phyloP scores from a whole-genome alignment of 192 early-diverging fungal species.

The Umbelopsis ramanniana region DNA sequence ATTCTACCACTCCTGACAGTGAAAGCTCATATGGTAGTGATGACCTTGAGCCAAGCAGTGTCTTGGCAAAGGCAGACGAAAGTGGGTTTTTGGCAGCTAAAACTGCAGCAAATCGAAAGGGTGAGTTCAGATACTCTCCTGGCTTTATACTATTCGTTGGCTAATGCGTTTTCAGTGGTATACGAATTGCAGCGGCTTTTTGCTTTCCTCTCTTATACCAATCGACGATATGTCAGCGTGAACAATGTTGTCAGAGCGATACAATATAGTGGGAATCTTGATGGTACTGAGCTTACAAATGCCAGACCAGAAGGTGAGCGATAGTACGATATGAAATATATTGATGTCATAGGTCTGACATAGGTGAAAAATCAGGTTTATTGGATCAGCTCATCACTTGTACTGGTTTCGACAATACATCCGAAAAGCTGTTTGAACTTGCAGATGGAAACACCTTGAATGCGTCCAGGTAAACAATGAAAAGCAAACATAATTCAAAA shows the following conservation, averaged over 20 bases:
- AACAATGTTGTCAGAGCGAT: conserved; percentile 36
- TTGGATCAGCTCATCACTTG: conserved; percentile 6
- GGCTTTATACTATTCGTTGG: background rate
- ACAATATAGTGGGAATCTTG: conserved; percentile 2
- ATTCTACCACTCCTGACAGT: background rate
- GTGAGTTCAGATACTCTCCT: background rate
- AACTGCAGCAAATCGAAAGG: background rate
- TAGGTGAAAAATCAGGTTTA: background rate
- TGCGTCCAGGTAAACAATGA: background rate
- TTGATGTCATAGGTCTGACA: background rate
- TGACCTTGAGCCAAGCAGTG: background rate
- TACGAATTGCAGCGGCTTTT: conserved; percentile 51
- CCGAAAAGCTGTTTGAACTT: background rate
- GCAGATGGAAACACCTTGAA: background rate
- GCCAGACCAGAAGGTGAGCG: conserved; percentile 2
- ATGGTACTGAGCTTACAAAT: conserved; percentile 14
- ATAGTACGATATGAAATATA: background rate
- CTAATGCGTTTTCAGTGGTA: background rate
- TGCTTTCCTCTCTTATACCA: conserved; percentile 38
- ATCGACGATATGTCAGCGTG: conserved; percentile 38
- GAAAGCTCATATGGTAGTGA: background rate
- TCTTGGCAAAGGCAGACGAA: background rate
- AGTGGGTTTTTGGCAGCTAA: background rate
- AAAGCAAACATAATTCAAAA: no score
- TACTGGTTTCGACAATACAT: conserved; percentile 3